These are phyloP conservation scores for Triticum aestivum DNA, from an alignment of 176 grass and related monocot genomes.

Conservation along the genomic window DNA sequence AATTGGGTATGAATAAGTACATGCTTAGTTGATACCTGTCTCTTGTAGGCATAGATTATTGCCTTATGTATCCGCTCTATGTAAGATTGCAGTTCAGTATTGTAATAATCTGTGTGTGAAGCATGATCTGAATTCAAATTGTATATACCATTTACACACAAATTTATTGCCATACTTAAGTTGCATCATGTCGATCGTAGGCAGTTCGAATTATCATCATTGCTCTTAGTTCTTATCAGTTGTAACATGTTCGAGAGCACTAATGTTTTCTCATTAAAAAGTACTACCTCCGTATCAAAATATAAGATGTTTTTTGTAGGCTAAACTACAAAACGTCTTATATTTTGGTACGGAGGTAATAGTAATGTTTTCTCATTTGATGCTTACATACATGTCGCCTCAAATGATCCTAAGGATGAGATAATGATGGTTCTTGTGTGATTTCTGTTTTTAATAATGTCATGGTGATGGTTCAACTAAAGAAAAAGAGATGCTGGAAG, in stretches of 20 bases:
- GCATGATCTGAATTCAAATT: slow-evolving; percentile 17
- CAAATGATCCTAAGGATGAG: slow-evolving; percentile 1
- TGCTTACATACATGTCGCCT: background rate
- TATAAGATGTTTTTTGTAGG: no score
- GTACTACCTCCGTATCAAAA: background rate
- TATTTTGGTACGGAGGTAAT: no score
- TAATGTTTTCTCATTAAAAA: slow-evolving; percentile 8
- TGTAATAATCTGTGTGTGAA: slow-evolving; percentile 24
- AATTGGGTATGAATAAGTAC: slow-evolving; percentile 7
- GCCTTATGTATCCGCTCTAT: slow-evolving; percentile 3
- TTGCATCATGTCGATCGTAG: background rate
- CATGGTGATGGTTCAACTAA: background rate
- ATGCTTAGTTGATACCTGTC: background rate
- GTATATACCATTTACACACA: background rate
- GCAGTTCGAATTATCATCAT: slow-evolving; percentile 13
- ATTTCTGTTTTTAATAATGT: slow-evolving; percentile 10
- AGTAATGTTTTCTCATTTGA: slow-evolving; percentile 2
- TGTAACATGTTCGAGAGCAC: background rate
- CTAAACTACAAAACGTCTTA: no score
- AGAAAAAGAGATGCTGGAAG: slow-evolving; percentile 9
- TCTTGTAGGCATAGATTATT: slow-evolving; percentile 11
- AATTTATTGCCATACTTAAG: background rate
- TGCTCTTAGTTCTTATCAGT: slow-evolving; percentile 15
- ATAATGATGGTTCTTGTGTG: slow-evolving; percentile 10
- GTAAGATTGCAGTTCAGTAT: slow-evolving; percentile 6